Base-by-base conservation (phyloP, 371 early-diverging fungal species). In the Rhizopus sp. region DNA sequence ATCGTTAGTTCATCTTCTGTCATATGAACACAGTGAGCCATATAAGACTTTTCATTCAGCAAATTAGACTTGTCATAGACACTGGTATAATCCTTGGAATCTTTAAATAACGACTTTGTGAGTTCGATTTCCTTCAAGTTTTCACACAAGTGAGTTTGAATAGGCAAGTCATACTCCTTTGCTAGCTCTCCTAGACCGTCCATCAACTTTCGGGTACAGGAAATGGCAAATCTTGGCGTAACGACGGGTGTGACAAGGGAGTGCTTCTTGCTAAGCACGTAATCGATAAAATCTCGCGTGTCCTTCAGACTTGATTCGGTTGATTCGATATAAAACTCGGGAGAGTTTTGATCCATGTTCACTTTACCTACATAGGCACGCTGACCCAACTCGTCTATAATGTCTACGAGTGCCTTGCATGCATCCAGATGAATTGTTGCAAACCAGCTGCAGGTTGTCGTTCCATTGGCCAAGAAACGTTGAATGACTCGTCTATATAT, bases 1-100 rank as follows among this genome's bases (percentile, higher is more conserved):
- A 91, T 51, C 7, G 64, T 69, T 10, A 87, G 64, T 57, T 97
- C 96, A 3, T 81, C 82, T 1, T 85, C 83, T 8, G 80, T 72
- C 78, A 93, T 83, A 75, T 95, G 91, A 16, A 96, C 87, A 59
- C 94, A 92, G 69, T 97, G 97, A 15, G 95, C 97, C 91, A 96
- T 89, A 59, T 95, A 88, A 9, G 92, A 80, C 2, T 81, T 77
- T 17, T 78, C 66, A 44, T 91, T 77, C 41, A 97, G 78, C 12
- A 80, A 53, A 0, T 86, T 86, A 59, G 81, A 80, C 31, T 80
- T 73, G 30, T 81, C 81, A 66, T 96, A 97, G 44, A 95, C 86
- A 23, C 69, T 74, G 5, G 94, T 82, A 75, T 96, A 97, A 64
- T 81, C 72, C 23, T 56, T 49, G 32, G 75, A 72, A 6, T 82